Conservation (phyloP, 257 asterid species). For the Nemophila menziesii region DNA sequence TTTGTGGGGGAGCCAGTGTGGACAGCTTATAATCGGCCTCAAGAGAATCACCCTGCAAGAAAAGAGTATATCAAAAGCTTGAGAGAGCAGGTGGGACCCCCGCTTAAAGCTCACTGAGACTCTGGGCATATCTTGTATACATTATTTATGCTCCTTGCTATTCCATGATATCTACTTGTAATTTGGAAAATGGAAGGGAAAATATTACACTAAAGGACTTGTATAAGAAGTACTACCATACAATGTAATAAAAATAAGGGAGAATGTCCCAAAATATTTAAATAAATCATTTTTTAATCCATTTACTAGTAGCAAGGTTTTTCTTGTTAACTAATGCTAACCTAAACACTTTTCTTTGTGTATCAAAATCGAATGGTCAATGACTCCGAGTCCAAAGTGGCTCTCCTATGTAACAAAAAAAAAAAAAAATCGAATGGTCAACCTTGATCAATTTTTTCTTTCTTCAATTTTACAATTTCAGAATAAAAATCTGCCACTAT, state of each 20-base stretch:
- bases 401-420: too few relatives aligned
- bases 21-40: slow-evolving; percentile 75
- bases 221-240: background rate
- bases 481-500: too few relatives aligned
- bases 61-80: slow-evolving; percentile 35
- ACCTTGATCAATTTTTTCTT: too few relatives aligned
- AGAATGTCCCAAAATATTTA: too few relatives aligned
- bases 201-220: background rate
- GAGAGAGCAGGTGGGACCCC: slow-evolving; percentile 19
- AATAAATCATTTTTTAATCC: too few relatives aligned
- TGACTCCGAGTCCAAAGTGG: too few relatives aligned
- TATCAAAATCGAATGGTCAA: too few relatives aligned
- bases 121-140: background rate
- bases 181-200: background rate
- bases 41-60: slow-evolving; percentile 68
- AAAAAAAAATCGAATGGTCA: too few relatives aligned
- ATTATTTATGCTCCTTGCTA: background rate
- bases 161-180: background rate
- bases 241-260: background rate
- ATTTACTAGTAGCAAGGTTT: too few relatives aligned
- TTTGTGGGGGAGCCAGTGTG: slow-evolving; percentile 88
- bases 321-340: too few relatives aligned
- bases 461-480: too few relatives aligned
- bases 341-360: too few relatives aligned
- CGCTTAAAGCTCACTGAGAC: slow-evolving; percentile 38